These are phyloP conservation scores for Endothia cerciana DNA, from an alignment of 2,329 filamentous ascomycete species.

Conservation along the genomic window DNA sequence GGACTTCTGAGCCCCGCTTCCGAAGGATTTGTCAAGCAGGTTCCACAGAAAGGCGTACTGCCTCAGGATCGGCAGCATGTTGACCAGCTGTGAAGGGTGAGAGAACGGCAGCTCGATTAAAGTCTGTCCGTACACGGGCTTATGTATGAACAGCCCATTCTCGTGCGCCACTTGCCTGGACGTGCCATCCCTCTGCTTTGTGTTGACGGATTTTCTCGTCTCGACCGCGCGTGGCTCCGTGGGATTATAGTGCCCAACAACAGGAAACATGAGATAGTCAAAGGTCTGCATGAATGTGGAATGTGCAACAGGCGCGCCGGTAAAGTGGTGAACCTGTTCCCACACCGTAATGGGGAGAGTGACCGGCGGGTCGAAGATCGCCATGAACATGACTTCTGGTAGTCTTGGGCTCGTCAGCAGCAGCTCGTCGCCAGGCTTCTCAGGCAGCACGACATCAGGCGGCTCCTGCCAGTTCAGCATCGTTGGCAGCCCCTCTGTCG, in stretches of 20 bases:
- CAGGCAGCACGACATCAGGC: conserved; percentile 61
- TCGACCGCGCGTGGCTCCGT: conserved; percentile 62
- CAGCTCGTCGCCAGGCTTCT: conserved; percentile 53
- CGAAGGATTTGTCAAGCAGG: conserved; percentile 66
- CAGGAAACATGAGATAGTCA: conserved; percentile 62
- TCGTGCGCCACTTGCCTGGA: conserved; percentile 46
- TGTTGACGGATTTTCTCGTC: conserved; percentile 51
- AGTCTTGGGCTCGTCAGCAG: conserved; percentile 55
- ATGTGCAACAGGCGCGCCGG: conserved; percentile 50
- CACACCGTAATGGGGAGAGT: conserved; percentile 69
- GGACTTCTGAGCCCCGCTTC: conserved; percentile 37
- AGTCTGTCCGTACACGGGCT: conserved; percentile 70
- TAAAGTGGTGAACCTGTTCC: conserved; percentile 62
- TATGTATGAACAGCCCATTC: conserved; percentile 71
- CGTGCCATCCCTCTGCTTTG: conserved; percentile 41
- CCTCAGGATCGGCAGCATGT: conserved; percentile 72
- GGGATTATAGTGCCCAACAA: conserved; percentile 54
- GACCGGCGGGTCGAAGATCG: conserved; percentile 74
- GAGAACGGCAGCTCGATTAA: conserved; percentile 74
- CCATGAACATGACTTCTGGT: conserved; percentile 75
- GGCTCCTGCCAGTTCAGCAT: conserved; percentile 76
- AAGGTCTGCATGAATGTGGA: conserved; percentile 55
- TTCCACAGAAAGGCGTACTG: conserved; percentile 75
- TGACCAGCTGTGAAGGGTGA: conserved; percentile 76
- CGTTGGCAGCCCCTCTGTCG: conserved; percentile 41